phyloP scores from a whole-genome alignment of 2,329 filamentous ascomycete genomes.

The Fusarium temperatum region DNA sequence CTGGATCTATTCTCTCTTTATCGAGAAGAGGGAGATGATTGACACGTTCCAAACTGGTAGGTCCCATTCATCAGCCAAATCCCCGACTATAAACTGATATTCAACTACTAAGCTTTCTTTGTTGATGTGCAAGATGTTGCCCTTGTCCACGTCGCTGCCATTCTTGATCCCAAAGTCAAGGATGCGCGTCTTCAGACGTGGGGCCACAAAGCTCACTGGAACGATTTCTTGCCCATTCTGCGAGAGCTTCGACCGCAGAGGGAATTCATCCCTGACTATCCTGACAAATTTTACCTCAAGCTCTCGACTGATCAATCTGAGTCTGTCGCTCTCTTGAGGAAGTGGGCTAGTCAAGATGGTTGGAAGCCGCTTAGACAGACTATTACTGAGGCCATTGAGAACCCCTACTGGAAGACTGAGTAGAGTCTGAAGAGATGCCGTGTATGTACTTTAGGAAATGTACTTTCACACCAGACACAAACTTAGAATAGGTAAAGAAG shows the following conservation, averaged over 20 bases:
- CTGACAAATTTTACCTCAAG: not conserved
- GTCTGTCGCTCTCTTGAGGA: not conserved
- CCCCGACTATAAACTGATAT: fast-evolving
- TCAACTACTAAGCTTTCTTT: not conserved
- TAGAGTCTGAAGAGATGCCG: fast-evolving
- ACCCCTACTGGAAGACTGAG: not conserved
- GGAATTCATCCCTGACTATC: slow-evolving; percentile 4
- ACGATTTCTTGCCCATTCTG: slow-evolving; percentile 6
- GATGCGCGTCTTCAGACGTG: slow-evolving; percentile 10
- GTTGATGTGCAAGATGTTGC: slow-evolving; percentile 17
- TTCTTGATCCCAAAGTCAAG: slow-evolving; percentile 7
- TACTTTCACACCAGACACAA: fast-evolving
- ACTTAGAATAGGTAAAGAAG: not conserved
- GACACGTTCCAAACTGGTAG: slow-evolving; percentile 1
- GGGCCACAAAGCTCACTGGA: slow-evolving; percentile 11
- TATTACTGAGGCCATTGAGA: not conserved
- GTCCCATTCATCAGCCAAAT: not conserved
- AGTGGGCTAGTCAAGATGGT: not conserved
- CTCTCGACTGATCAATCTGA: not conserved
- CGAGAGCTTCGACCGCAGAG: slow-evolving; percentile 1
- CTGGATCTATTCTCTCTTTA: slow-evolving; percentile 1
- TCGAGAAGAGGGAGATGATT: not conserved
- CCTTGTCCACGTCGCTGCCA: slow-evolving; percentile 1
- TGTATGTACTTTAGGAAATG: fast-evolving
- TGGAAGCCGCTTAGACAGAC: not conserved